Evolutionary conservation across 2,329 filamentous ascomycete species (phyloP), one percentile per base, ranked within the genome.

Genomic region (Colletotrichum eleusines): DNA sequence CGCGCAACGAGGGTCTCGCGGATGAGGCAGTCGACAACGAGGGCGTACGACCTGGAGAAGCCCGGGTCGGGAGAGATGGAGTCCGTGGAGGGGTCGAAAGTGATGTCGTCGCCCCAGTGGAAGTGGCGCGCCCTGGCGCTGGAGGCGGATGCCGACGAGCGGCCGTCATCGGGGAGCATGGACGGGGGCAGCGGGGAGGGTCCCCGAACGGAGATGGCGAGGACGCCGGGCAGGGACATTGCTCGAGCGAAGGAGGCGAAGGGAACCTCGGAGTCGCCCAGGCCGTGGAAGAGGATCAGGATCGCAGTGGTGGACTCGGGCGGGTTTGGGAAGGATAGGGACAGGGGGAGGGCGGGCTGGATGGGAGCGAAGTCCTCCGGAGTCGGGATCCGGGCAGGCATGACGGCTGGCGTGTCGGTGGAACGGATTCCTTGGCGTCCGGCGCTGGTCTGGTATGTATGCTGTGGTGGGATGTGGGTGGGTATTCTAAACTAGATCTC

Each of bases 281-380:
- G 88, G 73, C 94, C 94, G 80, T 97, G 94, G 69, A 97, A 89
- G 62, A 97, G 88, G 77, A 97, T 82, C 72, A 97, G 89, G 74
- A 97, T 86, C 75, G 95, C 91, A 53, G 90, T 92, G 12, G 91
- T 89, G 16, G 87, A 87, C 72, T 92, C 88, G 46, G 87, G 82
- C 28, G 87, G 85, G 35, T 83, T 79, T 51, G 86, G 86, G 77
- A 83, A 86, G 74, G 86, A 82, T 55, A 87, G 78, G 61, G 83
- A 80, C 69, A 85, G 76, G 16, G 81, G 81, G 63, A 88, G 80
- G 54, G 77, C 77, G 48, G 82, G 76, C 28, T 79, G 73, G 48
- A 87, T 81, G 38, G 82, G 75, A 46, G 80, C 72, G 73, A 89
- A 88, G 78, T 89, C 87, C 20, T 80, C 80, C 11, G 80, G 77